These are phyloP conservation scores for Rhodamnia argentea DNA, from an alignment of 345 rosid species.

Conservation along the genomic window DNA sequence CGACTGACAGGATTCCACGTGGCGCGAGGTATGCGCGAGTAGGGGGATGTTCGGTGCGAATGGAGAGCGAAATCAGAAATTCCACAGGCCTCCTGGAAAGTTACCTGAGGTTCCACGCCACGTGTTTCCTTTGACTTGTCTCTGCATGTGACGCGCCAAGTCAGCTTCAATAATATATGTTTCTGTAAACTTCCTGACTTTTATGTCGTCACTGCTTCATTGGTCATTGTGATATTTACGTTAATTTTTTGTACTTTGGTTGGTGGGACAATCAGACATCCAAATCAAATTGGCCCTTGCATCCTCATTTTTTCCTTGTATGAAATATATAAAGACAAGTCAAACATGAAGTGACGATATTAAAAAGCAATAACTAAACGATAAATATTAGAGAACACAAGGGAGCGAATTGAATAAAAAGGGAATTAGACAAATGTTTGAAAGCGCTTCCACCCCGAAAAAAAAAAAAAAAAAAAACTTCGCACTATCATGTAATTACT, in stretches of 20 bases:
- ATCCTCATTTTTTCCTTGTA: not conserved
- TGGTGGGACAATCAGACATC: not conserved
- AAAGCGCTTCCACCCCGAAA: too few species aligned
- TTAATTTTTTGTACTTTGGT: not conserved
- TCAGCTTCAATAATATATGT: not conserved
- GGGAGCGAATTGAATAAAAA: not conserved
- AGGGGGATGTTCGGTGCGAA: too few species aligned
- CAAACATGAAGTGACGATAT: not conserved
- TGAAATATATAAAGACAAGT: not conserved
- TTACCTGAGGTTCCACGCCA: conserved; percentile 1
- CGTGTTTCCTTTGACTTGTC: conserved; percentile 21
- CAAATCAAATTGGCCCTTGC: not conserved
- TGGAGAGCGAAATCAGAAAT: too few species aligned
- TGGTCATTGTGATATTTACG: too few species aligned
- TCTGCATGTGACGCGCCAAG: conserved; percentile 16
- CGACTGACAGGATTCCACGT: too few species aligned
- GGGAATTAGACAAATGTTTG: not conserved
- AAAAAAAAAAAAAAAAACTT: too few species aligned
- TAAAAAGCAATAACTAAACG: not conserved
- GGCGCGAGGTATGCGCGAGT: too few species aligned
- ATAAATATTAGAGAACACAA: not conserved
- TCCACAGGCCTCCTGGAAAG: too few species aligned
- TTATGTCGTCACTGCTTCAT: too few species aligned
- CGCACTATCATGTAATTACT: not conserved
- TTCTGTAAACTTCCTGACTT: too few species aligned